Evolutionary conservation across 1,284 basidiomycete species (phyloP).

Genomic region (Ganoderma multipileum): DNA sequence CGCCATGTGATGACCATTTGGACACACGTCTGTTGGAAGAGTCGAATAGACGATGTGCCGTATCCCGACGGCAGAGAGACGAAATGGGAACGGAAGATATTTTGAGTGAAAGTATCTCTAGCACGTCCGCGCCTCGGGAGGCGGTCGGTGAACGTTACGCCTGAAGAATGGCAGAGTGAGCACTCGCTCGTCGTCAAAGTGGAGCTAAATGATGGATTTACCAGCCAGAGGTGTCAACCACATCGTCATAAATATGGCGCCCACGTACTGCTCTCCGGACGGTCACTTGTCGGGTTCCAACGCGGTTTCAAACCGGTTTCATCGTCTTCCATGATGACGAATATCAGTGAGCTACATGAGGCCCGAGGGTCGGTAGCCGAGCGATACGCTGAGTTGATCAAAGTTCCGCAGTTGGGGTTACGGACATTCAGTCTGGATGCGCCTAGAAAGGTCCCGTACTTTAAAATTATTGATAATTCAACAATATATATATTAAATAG

Average conservation of each 20-base stretch:
- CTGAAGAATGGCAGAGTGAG: background rate
- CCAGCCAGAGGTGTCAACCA: no score
- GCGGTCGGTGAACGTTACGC: background rate
- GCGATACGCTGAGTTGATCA: background rate
- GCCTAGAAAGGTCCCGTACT: background rate
- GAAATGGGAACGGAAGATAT: background rate
- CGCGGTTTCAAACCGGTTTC: background rate
- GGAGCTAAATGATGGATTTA: no score
- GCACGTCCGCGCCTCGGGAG: background rate
- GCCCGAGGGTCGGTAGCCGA: background rate
- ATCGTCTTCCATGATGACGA: background rate
- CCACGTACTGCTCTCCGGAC: background rate
- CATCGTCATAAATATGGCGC: background rate
- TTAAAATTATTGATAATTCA: background rate
- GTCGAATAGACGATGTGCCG: background rate
- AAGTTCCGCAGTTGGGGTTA: background rate
- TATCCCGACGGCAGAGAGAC: background rate
- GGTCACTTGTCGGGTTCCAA: no score
- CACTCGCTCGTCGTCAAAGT: no score
- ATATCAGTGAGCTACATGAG: background rate
- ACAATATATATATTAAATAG: background rate
- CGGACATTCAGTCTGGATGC: background rate
- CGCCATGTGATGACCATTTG: background rate
- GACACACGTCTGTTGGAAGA: background rate
- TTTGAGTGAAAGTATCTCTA: background rate